Conservation (phyloP, 441 rosid genomes). For the Populus hybrid region DNA sequence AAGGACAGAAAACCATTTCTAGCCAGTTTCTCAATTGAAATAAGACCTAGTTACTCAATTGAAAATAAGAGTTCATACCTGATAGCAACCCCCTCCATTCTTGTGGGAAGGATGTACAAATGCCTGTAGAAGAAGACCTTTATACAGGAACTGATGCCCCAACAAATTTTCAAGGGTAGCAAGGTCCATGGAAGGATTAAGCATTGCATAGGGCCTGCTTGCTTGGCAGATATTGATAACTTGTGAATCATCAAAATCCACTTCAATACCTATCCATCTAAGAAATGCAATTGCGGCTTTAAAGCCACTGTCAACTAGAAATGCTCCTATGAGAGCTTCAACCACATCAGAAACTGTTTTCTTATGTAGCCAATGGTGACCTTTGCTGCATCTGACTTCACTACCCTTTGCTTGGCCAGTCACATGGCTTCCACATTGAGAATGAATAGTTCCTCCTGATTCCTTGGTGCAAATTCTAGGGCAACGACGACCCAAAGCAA, state of each 20-base stretch:
- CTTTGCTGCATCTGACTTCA: constrained; percentile 75
- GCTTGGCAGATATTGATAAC: constrained; percentile 51
- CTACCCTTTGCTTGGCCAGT: constrained; percentile 30
- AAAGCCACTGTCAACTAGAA: constrained; percentile 89
- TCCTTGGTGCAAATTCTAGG: constrained; percentile 53
- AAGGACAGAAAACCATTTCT: constrained; percentile 4
- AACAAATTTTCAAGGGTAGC: constrained; percentile 48
- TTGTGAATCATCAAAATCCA: constrained; percentile 58
- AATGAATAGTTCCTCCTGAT: constrained; percentile 45
- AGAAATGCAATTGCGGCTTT: constrained; percentile 85
- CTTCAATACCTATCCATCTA: constrained; percentile 80
- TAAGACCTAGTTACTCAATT: neutral
- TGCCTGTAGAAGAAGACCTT: constrained; percentile 85
- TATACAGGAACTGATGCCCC: constrained; percentile 57
- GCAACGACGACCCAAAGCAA: constrained; percentile 77
- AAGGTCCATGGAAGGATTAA: constrained; percentile 42
- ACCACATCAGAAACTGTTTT: constrained; percentile 92
- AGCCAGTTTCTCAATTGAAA: constrained; percentile 10
- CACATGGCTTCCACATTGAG: constrained; percentile 24
- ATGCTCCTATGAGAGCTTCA: constrained; percentile 95
- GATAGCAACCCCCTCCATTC: constrained; percentile 97
- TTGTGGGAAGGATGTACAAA: constrained; percentile 82
- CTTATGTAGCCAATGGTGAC: constrained; percentile 81
- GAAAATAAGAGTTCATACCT: constrained; percentile 38
- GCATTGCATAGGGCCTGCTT: constrained; percentile 60